Evolutionary conservation across 208 protist genomes (phyloP), one percentile per base, ranked within the genome.

Genomic region (Wallacemonas sp.): DNA sequence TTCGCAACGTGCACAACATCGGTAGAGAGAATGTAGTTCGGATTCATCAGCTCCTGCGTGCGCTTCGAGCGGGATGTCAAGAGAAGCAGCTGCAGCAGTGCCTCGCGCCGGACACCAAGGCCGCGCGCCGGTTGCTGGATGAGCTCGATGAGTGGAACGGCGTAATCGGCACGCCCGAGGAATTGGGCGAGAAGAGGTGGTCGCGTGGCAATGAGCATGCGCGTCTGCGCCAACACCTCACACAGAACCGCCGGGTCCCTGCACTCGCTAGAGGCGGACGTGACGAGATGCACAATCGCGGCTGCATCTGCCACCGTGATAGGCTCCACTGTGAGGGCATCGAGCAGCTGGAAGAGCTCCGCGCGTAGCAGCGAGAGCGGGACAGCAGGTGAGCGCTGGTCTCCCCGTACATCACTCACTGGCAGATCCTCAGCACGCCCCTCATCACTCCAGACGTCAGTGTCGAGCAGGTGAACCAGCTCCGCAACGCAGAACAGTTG

Each of bases 41-140:
- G 79, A 61, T 89, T 93, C 75, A 96, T 80, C 24, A 92, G 68
- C 70, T 93, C 84, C 64, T 93, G 86, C 11, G 83, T 89, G 21
- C 75, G 70, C 60, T 79, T 69, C 30, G 90, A 96, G 39, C 82
- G 84, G 44, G 66, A 73, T 17, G 77, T 75, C 27, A 96, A 64
- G 19, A 91, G 74, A 42, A 83, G 72, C 26, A 96, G 70, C 44
- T 85, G 78, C 59, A 96, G 68, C 6, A 93, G 64, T 2, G 75
- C 80, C 56, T 96, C 86, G 31, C 77, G 72, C 30, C 81, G 83
- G 45, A 92, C 78, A 19, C 27, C 51, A 22, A 63, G 41, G 44
- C 42, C 62, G 4, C 62, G 5, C 1, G 21, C 4, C 8, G 63
- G 55, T 34, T 66, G 62, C 12, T 49, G 66, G 22, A 96, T 62